Evolutionary conservation across 306 rosid genomes (phyloP).

Genomic region (Betula pendula): DNA sequence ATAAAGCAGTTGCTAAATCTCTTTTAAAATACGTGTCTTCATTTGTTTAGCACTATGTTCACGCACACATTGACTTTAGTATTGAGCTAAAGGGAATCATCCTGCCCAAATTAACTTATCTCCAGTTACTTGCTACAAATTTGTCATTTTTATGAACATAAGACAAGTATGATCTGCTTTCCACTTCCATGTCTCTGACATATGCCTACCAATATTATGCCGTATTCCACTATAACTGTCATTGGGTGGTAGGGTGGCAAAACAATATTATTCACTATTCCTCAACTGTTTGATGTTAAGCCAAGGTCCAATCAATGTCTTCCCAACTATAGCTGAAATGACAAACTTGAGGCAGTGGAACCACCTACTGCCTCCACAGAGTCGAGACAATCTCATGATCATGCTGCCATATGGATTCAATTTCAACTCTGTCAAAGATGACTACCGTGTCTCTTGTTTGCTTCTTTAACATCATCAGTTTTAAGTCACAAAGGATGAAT

Average conservation of each 20-base stretch:
- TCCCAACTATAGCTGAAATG: constrained; percentile 4
- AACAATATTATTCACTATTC: neutral
- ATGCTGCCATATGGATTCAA: constrained; percentile 12
- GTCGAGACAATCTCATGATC: constrained; percentile 19
- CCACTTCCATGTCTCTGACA: neutral
- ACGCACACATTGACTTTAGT: neutral
- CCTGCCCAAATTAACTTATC: neutral
- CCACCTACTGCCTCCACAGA: neutral
- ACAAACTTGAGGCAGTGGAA: constrained; percentile 17
- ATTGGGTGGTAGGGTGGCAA: neutral
- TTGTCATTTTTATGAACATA: neutral
- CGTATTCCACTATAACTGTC: neutral
- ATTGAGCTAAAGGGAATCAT: neutral
- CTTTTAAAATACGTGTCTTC: neutral
- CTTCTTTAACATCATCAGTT: constrained; percentile 14
- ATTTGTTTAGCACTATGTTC: neutral
- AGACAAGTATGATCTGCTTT: neutral
- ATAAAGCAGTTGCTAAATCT: neutral
- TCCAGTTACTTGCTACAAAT: neutral
- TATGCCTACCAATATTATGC: neutral
- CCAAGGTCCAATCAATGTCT: constrained; percentile 6
- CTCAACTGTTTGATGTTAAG: constrained; percentile 4
- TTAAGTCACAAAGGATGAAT: constrained; percentile 1
- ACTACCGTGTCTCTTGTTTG: constrained; percentile 1
- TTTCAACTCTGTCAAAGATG: neutral